Percentiles rank a stretch among this genome's conserved stretches.
Conservation (phyloP, 805 yeast species). For the Suhomyces faveliae region DNA sequence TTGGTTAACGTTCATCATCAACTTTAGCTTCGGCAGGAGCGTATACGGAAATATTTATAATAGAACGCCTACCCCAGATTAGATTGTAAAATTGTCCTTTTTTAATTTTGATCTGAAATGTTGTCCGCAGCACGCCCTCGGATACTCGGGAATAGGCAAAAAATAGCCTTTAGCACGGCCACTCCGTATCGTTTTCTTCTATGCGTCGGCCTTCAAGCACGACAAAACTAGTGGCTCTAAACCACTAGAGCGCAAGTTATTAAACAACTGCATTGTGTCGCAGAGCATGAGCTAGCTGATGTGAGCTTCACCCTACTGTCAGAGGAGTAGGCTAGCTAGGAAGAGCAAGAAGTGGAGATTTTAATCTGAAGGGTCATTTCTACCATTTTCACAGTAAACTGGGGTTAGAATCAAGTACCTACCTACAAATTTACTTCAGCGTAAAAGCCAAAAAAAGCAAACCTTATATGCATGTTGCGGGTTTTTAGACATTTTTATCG, state of each 20-base stretch:
- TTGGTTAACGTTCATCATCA: background rate
- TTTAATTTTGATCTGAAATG: slow-evolving; percentile 1
- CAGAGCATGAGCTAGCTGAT: background rate
- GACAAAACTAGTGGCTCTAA: background rate
- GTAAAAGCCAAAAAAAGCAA: background rate
- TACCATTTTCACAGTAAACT: background rate
- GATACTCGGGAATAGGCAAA: background rate
- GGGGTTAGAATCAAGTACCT: background rate
- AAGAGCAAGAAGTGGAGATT: too few relatives aligned
- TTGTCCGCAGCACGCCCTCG: slow-evolving; percentile 3
- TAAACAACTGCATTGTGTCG: background rate
- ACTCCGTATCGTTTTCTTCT: slow-evolving; percentile 4
- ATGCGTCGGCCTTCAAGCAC: background rate
- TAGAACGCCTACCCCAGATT: slow-evolving; percentile 5
- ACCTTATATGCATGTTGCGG: background rate
- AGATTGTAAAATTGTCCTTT: background rate
- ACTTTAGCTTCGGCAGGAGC: background rate
- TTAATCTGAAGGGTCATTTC: too few relatives aligned
- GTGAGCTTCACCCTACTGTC: background rate
- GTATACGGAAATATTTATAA: slow-evolving; percentile 3
- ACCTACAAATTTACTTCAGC: background rate
- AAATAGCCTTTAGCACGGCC: background rate
- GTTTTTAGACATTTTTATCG: background rate
- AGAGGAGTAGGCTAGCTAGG: too few relatives aligned
- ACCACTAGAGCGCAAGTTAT: background rate